These are phyloP conservation scores for Eimeria sp. DNA, from an alignment of 169 alveolate genomes.

Conservation along the genomic window DNA sequence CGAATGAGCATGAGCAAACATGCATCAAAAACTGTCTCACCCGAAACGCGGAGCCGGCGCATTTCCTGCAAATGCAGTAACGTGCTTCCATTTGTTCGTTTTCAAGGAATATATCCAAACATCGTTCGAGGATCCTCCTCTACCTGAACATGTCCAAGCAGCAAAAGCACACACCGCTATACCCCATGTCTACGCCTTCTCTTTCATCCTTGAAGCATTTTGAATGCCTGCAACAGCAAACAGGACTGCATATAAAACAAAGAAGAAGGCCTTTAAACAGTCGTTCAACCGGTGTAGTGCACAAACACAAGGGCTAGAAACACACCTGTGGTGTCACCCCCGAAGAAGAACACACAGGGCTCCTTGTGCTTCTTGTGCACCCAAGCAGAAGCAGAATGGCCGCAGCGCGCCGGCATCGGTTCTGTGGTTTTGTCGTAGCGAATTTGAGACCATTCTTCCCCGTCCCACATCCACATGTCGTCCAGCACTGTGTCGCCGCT, in stretches of 20 bases:
- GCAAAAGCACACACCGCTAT: not conserved
- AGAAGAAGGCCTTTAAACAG: not conserved
- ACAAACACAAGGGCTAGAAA: not conserved
- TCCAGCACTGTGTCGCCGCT: conserved; percentile 57
- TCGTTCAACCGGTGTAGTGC: not conserved
- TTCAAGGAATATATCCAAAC: conserved; percentile 71
- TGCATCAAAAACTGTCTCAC: conserved; percentile 1
- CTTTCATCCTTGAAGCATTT: not conserved
- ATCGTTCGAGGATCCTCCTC: conserved; percentile 70
- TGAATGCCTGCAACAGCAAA: not conserved
- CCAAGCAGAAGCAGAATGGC: conserved; percentile 77
- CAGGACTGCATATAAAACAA: not conserved
- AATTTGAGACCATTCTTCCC: conserved; percentile 69
- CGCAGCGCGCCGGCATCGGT: conserved; percentile 70
- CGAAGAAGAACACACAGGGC: conserved; percentile 78
- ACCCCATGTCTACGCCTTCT: not conserved
- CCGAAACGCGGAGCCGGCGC: conserved; percentile 78
- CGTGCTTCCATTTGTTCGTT: conserved; percentile 59
- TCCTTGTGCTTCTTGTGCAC: conserved; percentile 74
- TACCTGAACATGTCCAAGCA: not conserved
- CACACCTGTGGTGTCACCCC: conserved; percentile 72
- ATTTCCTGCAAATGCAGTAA: conserved; percentile 63
- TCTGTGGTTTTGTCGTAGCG: conserved; percentile 38
- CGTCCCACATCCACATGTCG: conserved; percentile 79
- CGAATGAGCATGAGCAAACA: not conserved